Base-by-base conservation (phyloP, 192 early-diverging fungal species). In the Coemansia sp. region DNA sequence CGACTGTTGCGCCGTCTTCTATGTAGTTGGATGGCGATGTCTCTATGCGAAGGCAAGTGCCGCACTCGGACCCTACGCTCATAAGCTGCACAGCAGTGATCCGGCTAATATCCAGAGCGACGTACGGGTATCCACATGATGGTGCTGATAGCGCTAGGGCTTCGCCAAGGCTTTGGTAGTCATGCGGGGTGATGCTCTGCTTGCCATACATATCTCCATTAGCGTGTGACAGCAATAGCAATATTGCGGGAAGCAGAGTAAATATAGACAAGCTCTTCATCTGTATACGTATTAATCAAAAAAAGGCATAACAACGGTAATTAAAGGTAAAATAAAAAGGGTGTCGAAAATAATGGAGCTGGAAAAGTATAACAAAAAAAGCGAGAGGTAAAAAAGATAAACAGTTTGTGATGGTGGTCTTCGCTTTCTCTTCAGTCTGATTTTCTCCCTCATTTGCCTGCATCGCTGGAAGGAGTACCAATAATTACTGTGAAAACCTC, bases 81-180 rank as follows among this genome's bases (percentile, higher is more conserved):
- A 85, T 75, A 0, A 63, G 64, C 28, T 79, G 79, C 33, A 79
- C 82, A 8, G 84, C 84, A 4, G 84, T 84, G 43, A 85, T 85
- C 4, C 83, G 74, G 30, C 79, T 74, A 30, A 85, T 79, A 39
- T 85, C 77, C 13, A 85, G 61, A 12, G 73, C 59, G 7, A 66
- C 75, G 42, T 85, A 85, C 0, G 84, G 82, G 40, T 72, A 81
- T 12, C 84, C 84, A 64, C 84, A 85, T 10, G 72, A 75, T 12
- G 84, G 84, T 9, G 84, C 82, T 16, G 83, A 84, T 18, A 37
- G 59, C 23, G 75, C 75, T 10, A 85, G 68, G 20, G 69, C 72
- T 0, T 30, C 34, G 31, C 82, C 84, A 34, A 85, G 58, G 48
- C 67, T 66, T 23, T 76, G 68, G 65, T 82, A 82, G 71, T 82